Evolutionary conservation across 495 filamentous ascomycete genomes (phyloP).

Genomic region (Xanthoparmelia taractica): DNA sequence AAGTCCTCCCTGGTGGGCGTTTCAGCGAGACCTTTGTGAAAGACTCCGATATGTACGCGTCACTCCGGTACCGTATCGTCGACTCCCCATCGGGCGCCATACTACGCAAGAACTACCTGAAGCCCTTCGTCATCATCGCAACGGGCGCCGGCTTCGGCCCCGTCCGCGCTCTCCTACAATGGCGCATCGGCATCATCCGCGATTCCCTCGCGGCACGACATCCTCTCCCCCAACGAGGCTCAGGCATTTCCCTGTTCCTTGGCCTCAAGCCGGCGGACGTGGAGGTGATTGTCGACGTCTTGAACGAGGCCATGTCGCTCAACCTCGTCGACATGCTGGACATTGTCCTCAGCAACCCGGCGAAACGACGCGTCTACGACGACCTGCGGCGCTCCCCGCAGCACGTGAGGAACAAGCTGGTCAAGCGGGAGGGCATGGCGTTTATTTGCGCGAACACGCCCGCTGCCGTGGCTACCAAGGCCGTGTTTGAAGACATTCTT

Average conservation of each 20-base stretch:
- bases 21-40: slow-evolving; percentile 27
- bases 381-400: slow-evolving; percentile 1
- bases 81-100: slow-evolving; percentile 9
- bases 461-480: slow-evolving; percentile 12
- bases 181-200: slow-evolving; percentile 14
- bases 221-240: not conserved
- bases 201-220: not conserved
- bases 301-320: slow-evolving; percentile 7
- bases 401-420: slow-evolving; percentile 14
- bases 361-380: slow-evolving; percentile 20
- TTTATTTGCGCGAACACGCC: slow-evolving; percentile 20
- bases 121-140: slow-evolving; percentile 24
- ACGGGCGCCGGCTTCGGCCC: slow-evolving; percentile 30
- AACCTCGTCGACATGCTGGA: slow-evolving; percentile 16
- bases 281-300: not conserved
- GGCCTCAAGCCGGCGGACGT: slow-evolving; percentile 13
- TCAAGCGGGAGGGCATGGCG: slow-evolving; percentile 11
- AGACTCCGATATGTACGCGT: not conserved
- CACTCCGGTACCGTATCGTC: slow-evolving; percentile 20
- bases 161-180: slow-evolving; percentile 24
- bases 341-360: slow-evolving; percentile 20
- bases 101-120: slow-evolving; percentile 4
- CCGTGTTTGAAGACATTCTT: slow-evolving; percentile 15
- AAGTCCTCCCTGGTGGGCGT: slow-evolving; percentile 21
- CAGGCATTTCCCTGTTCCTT: slow-evolving; percentile 14